Evolutionary conservation across 140 eudicot species (phyloP).

Genomic region (Bidens hawaiensis): DNA sequence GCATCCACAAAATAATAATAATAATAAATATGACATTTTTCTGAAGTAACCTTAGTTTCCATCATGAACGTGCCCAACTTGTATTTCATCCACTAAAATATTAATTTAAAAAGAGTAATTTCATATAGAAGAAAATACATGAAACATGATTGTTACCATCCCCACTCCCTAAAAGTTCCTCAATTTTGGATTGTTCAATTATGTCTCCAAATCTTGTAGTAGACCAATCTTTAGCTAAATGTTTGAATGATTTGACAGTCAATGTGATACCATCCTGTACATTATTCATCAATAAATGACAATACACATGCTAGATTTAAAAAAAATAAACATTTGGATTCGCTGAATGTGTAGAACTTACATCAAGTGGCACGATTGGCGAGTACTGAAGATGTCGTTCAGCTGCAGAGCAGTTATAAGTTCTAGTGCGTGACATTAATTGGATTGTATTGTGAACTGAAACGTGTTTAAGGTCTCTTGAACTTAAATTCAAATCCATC

Average conservation of each 20-base stretch:
- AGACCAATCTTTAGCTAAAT: constrained; percentile 37
- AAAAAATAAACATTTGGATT: neutral
- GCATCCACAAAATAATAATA: constrained; percentile 37
- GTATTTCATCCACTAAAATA: neutral
- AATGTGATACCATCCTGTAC: constrained; percentile 65
- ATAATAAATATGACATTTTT: neutral
- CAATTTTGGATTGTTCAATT: constrained; percentile 54
- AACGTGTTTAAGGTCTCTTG: constrained; percentile 31
- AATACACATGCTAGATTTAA: neutral
- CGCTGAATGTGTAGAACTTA: constrained; percentile 28
- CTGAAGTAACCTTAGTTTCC: neutral
- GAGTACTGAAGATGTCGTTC: constrained; percentile 65
- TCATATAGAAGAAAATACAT: too few relatives aligned
- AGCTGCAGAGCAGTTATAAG: constrained; percentile 82
- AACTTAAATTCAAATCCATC: constrained; percentile 39
- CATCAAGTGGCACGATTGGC: constrained; percentile 71
- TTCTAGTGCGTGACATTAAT: constrained; percentile 55
- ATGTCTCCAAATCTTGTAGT: constrained; percentile 27
- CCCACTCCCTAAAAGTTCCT: constrained; percentile 66
- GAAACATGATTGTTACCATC: constrained; percentile 45
- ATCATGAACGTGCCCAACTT: constrained; percentile 3
- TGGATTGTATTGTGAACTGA: constrained; percentile 40
- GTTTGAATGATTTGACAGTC: constrained; percentile 62
- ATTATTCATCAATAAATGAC: constrained; percentile 19
- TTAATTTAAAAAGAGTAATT: neutral